Percentiles rank a stretch among this genome's conserved stretches.
Evolutionary conservation across 139 green algal genomes (phyloP).

Genomic region (Chlamydomonas urium): DNA sequence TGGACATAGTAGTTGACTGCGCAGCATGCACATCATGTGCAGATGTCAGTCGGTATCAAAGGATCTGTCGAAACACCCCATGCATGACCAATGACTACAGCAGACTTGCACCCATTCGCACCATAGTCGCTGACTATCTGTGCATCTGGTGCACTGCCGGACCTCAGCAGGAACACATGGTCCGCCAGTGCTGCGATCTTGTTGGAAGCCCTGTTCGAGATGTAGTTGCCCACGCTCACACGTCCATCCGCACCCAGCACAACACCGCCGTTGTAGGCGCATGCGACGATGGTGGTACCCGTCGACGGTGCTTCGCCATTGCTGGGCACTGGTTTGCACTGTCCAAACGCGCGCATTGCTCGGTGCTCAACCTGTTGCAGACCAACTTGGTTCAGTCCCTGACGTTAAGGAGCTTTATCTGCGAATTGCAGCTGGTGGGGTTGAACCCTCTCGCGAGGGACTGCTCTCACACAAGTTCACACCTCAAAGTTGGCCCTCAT

Average conservation of each 20-base stretch:
- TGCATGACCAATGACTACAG: too few species aligned
- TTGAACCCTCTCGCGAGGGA: too few species aligned
- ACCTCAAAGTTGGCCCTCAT: too few species aligned
- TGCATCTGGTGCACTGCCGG: constrained; percentile 83
- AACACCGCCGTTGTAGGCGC: constrained; percentile 81
- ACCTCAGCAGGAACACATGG: constrained; percentile 73
- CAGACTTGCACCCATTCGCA: constrained; percentile 30
- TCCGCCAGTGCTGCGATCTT: constrained; percentile 90
- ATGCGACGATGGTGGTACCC: constrained; percentile 92
- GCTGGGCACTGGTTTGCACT: too few species aligned
- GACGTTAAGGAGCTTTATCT: too few species aligned
- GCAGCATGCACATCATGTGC: background rate
- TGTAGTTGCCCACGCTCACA: constrained; percentile 84
- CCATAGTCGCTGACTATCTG: constrained; percentile 86
- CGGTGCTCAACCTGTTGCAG: too few species aligned
- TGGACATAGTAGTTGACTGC: constrained; percentile 35
- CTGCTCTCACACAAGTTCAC: too few species aligned
- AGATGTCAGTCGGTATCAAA: background rate
- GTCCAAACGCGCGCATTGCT: too few species aligned
- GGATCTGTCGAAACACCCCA: constrained; percentile 18
- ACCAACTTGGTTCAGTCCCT: too few species aligned
- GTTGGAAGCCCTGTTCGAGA: constrained; percentile 91
- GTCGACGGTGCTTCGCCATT: constrained; percentile 43
- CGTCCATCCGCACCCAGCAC: constrained; percentile 88
- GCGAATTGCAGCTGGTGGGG: too few species aligned